Conservation (phyloP, 768 basidiomycete species). For the Tulasnella sp. region DNA sequence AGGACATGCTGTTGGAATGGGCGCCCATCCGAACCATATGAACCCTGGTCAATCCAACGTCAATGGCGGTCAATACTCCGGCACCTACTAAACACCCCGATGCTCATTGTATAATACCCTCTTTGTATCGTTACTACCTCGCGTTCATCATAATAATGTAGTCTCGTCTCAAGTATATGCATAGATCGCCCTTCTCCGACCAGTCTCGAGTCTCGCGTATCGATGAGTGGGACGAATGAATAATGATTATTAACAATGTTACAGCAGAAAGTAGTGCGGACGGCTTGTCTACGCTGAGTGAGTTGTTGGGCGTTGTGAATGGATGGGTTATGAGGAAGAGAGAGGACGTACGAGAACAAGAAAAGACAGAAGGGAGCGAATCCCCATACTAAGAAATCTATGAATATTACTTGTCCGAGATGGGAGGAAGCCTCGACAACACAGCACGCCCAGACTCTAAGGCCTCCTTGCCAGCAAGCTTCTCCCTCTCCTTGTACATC, state of each 20-base stretch:
- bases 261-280: slow-evolving; percentile 2
- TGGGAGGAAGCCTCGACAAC: slow-evolving; percentile 38
- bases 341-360: not conserved
- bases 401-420: slow-evolving; percentile 21
- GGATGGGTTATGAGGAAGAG: not conserved
- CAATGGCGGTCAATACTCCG: not conserved
- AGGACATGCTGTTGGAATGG: slow-evolving; percentile 22
- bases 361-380: not conserved
- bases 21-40: slow-evolving; percentile 23
- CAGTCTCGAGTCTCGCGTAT: too few species aligned
- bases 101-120: not conserved
- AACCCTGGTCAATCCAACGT: not conserved
- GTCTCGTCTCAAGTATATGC: not conserved
- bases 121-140: not conserved
- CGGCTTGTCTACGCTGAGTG: not conserved
- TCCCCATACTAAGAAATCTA: not conserved
- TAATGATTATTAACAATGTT: slow-evolving; percentile 11
- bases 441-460: slow-evolving; percentile 61
- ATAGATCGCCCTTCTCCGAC: too few species aligned
- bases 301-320: not conserved
- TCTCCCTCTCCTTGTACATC: slow-evolving; percentile 73
- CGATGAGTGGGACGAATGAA: not conserved
- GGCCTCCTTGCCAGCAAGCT: slow-evolving; percentile 84
- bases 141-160: not conserved
- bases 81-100: not conserved